These are phyloP conservation scores for Saccharum officinarum DNA, from an alignment of 176 grass and related monocot genomes.

Conservation along the genomic window DNA sequence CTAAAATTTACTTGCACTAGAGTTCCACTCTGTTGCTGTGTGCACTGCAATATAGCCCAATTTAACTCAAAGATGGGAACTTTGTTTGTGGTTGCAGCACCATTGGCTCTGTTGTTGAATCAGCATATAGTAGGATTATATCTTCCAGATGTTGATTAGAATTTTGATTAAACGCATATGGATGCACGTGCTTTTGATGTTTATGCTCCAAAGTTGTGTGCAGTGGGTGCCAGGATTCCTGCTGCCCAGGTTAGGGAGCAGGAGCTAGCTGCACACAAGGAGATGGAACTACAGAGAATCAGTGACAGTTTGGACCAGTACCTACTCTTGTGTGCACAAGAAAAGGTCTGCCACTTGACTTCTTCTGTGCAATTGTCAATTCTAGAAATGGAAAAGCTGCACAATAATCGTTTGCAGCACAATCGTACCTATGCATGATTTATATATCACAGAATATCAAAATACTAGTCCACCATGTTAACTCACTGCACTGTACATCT, in stretches of 20 bases:
- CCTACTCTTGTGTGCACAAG: conserved; percentile 30
- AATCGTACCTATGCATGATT: neutral
- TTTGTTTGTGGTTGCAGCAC: neutral
- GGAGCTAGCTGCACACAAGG: conserved; percentile 35
- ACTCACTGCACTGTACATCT: neutral
- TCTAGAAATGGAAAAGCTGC: neutral
- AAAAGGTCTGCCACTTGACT: conserved; percentile 27
- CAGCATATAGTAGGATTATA: neutral
- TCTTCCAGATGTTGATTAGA: neutral
- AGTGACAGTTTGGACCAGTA: conserved; percentile 39
- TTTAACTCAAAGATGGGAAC: neutral
- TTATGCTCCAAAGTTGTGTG: conserved; percentile 26
- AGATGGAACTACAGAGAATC: conserved; percentile 37
- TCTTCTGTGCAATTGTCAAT: neutral
- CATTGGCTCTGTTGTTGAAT: neutral
- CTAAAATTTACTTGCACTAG: neutral
- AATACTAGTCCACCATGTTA: neutral
- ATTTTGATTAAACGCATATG: neutral
- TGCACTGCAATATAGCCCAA: neutral
- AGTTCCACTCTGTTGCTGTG: neutral
- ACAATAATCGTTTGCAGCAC: neutral
- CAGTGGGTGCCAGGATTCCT: conserved; percentile 52
- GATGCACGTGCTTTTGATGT: neutral
- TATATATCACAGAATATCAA: neutral
- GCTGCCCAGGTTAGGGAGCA: conserved; percentile 35